Evolutionary conservation across 2,329 filamentous ascomycete genomes (phyloP).

Genomic region (Botryosphaeria dothidea): DNA sequence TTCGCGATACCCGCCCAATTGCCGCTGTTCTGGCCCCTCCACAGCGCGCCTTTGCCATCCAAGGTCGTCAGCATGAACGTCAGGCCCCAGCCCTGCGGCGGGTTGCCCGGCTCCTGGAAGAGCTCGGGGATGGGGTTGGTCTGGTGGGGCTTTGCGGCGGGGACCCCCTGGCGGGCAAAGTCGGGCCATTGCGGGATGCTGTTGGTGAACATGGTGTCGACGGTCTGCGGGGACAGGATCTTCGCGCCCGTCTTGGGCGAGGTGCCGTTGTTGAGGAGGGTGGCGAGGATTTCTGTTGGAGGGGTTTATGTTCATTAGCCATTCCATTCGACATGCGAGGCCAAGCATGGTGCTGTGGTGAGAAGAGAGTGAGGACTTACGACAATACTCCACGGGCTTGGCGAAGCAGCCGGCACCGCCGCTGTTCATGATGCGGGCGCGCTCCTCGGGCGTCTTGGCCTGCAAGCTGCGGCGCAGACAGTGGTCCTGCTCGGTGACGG

Average conservation of each 20-base stretch:
- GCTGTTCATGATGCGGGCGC: conserved; percentile 53
- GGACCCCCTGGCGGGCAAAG: conserved; percentile 48
- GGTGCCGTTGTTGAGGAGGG: conserved; percentile 64
- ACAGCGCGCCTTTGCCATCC: conserved; percentile 2
- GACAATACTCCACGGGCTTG: conserved; percentile 60
- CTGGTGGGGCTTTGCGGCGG: conserved; percentile 51
- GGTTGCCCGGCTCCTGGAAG: conserved; percentile 48
- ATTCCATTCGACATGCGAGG: no score
- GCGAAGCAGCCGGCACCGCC: conserved; percentile 65
- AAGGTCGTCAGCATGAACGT: conserved; percentile 55
- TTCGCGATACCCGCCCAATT: conserved; percentile 64
- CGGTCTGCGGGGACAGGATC: conserved; percentile 58
- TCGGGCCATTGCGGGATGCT: conserved; percentile 59
- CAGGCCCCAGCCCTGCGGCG: conserved; percentile 66
- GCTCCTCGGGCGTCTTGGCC: conserved; percentile 46
- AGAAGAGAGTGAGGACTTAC: conserved; percentile 41
- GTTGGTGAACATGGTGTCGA: conserved; percentile 66
- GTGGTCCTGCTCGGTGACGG: conserved; percentile 49
- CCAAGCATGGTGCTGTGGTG: neutral
- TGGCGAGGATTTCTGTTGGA: conserved; percentile 57
- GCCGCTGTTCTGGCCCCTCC: conserved; percentile 42
- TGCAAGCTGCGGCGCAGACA: conserved; percentile 49
- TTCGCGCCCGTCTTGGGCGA: conserved; percentile 56
- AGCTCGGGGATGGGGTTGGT: conserved; percentile 53
- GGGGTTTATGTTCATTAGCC: neutral